Evolutionary conservation across 108 stramenopile genomes (phyloP), one percentile per base, ranked within the genome.

Genomic region (Pseudonitzschia delicatissima): DNA sequence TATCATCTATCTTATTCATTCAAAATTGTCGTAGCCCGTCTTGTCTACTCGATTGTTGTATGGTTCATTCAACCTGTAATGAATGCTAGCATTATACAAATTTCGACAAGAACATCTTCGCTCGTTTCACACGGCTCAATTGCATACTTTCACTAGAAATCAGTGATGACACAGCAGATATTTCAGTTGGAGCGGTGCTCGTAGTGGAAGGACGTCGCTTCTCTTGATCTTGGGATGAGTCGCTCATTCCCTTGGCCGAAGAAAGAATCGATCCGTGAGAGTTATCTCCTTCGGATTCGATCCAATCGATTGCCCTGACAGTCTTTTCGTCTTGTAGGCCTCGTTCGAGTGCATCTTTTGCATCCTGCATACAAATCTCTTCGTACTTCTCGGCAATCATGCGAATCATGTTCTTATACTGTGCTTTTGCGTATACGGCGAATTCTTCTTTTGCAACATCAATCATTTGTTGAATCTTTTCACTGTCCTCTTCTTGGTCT

Each of bases 171-270:
- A 27, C 31, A 31, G n/a, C 15, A 13, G 33, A 32, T 55, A 23
- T 29, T 12, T 55, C 53, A 33, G 53, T 55, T 55, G 11, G 29
- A n/a, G 29, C 11, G 13, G 53, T 55, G 17, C 53, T 55, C n/a
- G 25, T 55, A 12, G 50, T 23, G 4, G 53, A 55, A n/a, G 53
- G 53, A n/a, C 53, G 28, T 33, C 53, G 53, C n/a, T 55, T 31
- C 2, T 55, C 53, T 18, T 39, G 8, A 39, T 6, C 37, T 48
- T 23, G 20, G 47, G 7, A 9, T 23, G 47, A 21, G 21, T 23
- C 17, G 47, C 2, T 17, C 21, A 55, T 29, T 55, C 11, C 53
- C 31, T 20, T 34, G n/a, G 9, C 7, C 12, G 29, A 12, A 5
- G 9, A n/a, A 25, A 13, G 7, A 27, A 12, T 26, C 4, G 26